Base-by-base conservation (phyloP, 371 early-diverging fungal species). In the Scutellospora calospora region DNA sequence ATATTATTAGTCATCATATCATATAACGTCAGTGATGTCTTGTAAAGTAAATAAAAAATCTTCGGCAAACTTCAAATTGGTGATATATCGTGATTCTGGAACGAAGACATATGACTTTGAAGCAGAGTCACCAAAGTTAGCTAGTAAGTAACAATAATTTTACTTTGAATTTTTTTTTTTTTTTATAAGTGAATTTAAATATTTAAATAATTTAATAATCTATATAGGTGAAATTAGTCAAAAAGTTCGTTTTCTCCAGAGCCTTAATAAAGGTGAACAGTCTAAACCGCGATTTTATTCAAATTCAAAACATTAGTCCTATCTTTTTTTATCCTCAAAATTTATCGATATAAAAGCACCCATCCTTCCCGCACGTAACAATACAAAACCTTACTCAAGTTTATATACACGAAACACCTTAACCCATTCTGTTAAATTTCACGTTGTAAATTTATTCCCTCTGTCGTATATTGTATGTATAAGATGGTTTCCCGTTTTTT, bases 31-130 rank as follows among this genome's bases (percentile, higher is more conserved):
- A 0, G 90, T 98, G 31, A 52, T 89, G n/a, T 90, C 93, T 18
- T 95, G 96, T 85, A 93, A 94, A 82, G 92, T 91, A 75, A 91
- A 91, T 83, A 93, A 91, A 81, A 95, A 95, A 81, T 88, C 90
- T 25, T 91, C 92, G 9, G 87, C 90, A 0, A 90, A 92, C 65
- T 94, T 98, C 83, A 94, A 95, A 83, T 84, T 97, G 35, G 91
- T 96, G 2, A 77, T 91, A 14, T 89, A 90, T 35, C 86, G 91
- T 12, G 88, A 86, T 55, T 86, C 87, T 5, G 93, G 91, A 65
- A 89, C 87, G 81, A 95, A 96, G 82, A 92, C 92, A 0, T 92
- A 94, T 81, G 96, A 95, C 72, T 88, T 95, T 81, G 96, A 96
- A 82, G 95, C 95, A 1, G 89, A 86, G 33, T 88, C 86, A 65